Evolutionary conservation across 169 alveolate species (phyloP).

Genomic region (Plasmodium malariae): DNA sequence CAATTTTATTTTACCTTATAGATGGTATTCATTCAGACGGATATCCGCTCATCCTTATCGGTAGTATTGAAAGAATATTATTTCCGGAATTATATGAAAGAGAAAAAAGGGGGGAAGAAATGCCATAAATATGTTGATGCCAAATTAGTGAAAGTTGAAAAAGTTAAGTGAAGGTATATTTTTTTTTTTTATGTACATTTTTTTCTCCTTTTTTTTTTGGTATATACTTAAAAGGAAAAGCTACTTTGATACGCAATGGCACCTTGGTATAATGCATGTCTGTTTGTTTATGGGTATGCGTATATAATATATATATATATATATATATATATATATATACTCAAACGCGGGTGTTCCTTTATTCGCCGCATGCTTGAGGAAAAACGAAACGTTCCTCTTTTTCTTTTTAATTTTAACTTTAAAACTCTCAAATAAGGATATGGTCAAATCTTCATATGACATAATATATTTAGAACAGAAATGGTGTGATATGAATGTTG

Average conservation of each 20-base stretch:
- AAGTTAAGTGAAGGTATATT: slow-evolving; percentile 15
- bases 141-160: slow-evolving; percentile 43
- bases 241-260: background rate
- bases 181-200: slow-evolving; percentile 2
- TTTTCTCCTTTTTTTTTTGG: slow-evolving; percentile 6
- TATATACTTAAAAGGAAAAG: background rate
- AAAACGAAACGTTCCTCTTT: no score
- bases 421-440: background rate
- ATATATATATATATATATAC: background rate
- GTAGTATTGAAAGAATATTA: slow-evolving; percentile 64
- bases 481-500: background rate
- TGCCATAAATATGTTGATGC: slow-evolving; percentile 14
- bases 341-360: background rate
- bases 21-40: slow-evolving; percentile 75
- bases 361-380: no score
- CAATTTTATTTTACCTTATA: slow-evolving; percentile 7
- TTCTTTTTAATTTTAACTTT: background rate
- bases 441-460: background rate
- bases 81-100: slow-evolving; percentile 51
- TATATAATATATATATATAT: background rate
- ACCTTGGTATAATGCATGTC: background rate
- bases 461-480: background rate
- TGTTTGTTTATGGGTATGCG: background rate
- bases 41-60: slow-evolving; percentile 67
- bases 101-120: slow-evolving; percentile 13